Conservation (phyloP, 179 eudicot species). For the Carnegiea gigantea region DNA sequence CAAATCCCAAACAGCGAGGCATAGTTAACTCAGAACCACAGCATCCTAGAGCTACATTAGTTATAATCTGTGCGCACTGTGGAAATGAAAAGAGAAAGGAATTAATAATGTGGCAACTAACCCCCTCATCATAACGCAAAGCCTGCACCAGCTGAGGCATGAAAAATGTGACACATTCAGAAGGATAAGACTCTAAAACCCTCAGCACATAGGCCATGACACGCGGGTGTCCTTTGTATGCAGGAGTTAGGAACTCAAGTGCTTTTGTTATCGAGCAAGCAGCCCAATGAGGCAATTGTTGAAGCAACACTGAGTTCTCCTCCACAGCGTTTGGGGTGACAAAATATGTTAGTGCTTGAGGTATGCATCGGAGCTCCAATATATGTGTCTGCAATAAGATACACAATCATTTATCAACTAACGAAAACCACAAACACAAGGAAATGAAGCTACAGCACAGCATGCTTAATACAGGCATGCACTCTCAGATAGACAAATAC, state of each 20-base stretch:
- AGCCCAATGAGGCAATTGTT: conserved; percentile 99
- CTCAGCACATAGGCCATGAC: conserved; percentile 97
- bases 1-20: not conserved
- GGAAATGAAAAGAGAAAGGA: conserved; percentile 9
- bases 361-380: conserved; percentile 84
- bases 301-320: conserved; percentile 86
- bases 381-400: conserved; percentile 66
- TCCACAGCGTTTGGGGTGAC: conserved; percentile 96
- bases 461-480: conserved; percentile 12
- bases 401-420: conserved; percentile 15
- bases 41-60: not conserved
- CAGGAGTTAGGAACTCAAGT: conserved; percentile 87
- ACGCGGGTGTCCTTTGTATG: conserved; percentile 92
- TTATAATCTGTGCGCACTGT: not conserved
- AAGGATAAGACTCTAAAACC: conserved; percentile 97
- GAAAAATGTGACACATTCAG: conserved; percentile 90
- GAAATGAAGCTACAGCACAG: not conserved
- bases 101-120: conserved; percentile 33
- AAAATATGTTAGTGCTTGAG: conserved; percentile 91
- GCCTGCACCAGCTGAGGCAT: conserved; percentile 98
- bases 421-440: conserved; percentile 11
- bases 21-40: not conserved
- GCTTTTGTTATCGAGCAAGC: conserved; percentile 97
- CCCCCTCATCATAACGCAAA: conserved; percentile 93
- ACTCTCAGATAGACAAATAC: not conserved